phyloP scores from a whole-genome alignment of 2,329 filamentous ascomycete genomes.

The Westerdykella aurantiaca region DNA sequence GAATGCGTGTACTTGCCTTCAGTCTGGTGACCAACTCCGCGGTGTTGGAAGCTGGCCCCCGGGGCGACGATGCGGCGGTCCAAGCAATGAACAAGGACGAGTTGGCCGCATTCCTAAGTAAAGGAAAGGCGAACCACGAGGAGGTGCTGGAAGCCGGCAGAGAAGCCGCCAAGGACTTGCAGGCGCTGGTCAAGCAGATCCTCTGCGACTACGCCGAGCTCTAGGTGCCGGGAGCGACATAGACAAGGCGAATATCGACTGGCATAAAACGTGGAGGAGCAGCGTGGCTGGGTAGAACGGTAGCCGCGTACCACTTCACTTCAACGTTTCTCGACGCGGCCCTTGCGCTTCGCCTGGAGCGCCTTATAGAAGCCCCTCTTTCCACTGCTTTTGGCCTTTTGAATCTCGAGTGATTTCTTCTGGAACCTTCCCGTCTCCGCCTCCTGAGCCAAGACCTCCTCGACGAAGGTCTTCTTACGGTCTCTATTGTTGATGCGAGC shows the following conservation, averaged over 20 bases:
- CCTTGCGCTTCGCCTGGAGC: constrained; percentile 55
- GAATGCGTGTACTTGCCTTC: constrained; percentile 58
- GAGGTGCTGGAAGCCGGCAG: constrained; percentile 59
- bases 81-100: constrained; percentile 47
- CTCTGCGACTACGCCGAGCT: constrained; percentile 27
- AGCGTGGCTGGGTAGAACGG: no score
- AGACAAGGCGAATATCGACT: no score
- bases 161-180: constrained; percentile 58
- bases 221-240: neutral
- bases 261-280: no score
- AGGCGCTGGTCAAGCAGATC: constrained; percentile 46
- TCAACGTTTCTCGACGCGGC: constrained; percentile 34
- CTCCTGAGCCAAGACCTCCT: constrained; percentile 71
- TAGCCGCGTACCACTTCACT: neutral
- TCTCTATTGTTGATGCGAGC: constrained; percentile 79
- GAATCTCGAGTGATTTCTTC: constrained; percentile 80
- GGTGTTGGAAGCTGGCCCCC: constrained; percentile 53
- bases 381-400: constrained; percentile 74
- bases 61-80: constrained; percentile 53
- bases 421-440: constrained; percentile 67
- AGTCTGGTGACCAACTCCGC: constrained; percentile 62
- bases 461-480: constrained; percentile 77
- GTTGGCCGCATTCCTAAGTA: constrained; percentile 50
- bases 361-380: constrained; percentile 87
- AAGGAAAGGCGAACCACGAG: constrained; percentile 58